Base-by-base conservation (phyloP, 148 eudicot genomes). In the Camellia sinensis region DNA sequence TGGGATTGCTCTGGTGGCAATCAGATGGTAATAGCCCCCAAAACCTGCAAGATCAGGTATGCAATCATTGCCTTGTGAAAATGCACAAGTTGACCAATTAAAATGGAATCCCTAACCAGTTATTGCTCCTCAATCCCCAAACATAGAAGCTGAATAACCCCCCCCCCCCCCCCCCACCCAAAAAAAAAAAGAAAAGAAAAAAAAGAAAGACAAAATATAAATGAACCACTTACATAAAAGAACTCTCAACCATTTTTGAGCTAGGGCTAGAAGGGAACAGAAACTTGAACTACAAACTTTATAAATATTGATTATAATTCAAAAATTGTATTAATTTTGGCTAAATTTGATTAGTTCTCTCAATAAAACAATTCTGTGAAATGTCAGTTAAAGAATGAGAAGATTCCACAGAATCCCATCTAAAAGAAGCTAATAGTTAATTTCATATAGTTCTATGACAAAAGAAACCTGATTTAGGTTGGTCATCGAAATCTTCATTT, bases 1-100 rank as follows among this genome's bases (percentile, higher is more conserved):
- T 96, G 74, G 99, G 99, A 43, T 69, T 93, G 79, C 94, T 96
- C 40, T 96, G 99, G 99, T 96, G 99, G 99, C 97, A 90, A 82
- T 93, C 98, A 18, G 88, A 86, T 83, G 83, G 83, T 52, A 82
- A 82, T 66, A 89, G 83, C 15, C 84, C 89, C n/a, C 80, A 87
- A 62, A 88, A 89, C 61, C 84, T 95, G 65, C 87, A 88, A 79
- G 97, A 95, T 86, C 97, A 95, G 97, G 98, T 95, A 86, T 63
- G 63, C 57, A 11, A 17, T n/a, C 41, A 67, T 17, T 60, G 8
- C 50, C 54, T 72, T 46, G 41, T n/a, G 37, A 64, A 3, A 63
- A 6, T 56, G 57, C 37, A 54, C 71, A 15, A 17, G 10, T 67
- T 17, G 19, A 40, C 17, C 1, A 9, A 52, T 21, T 7, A 37